Evolutionary conservation across 768 basidiomycete genomes (phyloP).

Genomic region (Trametes cinnabarina): DNA sequence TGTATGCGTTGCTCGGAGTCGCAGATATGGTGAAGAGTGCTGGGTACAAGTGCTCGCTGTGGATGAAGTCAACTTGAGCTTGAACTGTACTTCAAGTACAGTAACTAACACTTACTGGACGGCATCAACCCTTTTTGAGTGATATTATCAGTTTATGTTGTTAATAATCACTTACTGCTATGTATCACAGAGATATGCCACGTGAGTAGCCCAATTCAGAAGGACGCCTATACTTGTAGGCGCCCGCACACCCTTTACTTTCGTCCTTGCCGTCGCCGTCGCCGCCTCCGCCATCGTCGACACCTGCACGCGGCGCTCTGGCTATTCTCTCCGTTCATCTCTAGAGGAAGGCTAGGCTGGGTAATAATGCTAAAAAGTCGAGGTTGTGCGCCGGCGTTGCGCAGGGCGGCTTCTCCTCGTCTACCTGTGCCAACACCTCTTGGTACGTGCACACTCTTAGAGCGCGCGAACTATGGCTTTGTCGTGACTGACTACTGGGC

Average conservation of each 20-base stretch:
- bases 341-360: background rate
- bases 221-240: background rate
- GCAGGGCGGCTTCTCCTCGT: slow-evolving; percentile 9
- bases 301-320: background rate
- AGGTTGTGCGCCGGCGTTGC: slow-evolving; percentile 16
- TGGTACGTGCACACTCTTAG: background rate
- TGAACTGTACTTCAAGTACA: too few species aligned
- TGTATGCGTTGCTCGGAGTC: background rate
- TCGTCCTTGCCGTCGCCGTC: slow-evolving; percentile 7
- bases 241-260: background rate
- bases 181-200: background rate
- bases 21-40: too few species aligned
- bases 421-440: slow-evolving; percentile 11
- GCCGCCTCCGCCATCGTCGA: background rate
- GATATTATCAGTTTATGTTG: too few species aligned
- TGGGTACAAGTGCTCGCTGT: too few species aligned
- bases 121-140: too few species aligned
- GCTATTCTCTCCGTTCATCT: background rate
- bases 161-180: too few species aligned
- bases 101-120: too few species aligned
- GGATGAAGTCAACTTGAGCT: too few species aligned
- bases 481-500: background rate
- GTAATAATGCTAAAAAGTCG: slow-evolving; percentile 14
- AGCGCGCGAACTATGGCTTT: background rate
- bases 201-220: too few species aligned